A percentile compares a stretch with the other conserved stretches of the same genome.
Evolutionary conservation across 139 green algal genomes (phyloP).

Genomic region (Closterium sp.): DNA sequence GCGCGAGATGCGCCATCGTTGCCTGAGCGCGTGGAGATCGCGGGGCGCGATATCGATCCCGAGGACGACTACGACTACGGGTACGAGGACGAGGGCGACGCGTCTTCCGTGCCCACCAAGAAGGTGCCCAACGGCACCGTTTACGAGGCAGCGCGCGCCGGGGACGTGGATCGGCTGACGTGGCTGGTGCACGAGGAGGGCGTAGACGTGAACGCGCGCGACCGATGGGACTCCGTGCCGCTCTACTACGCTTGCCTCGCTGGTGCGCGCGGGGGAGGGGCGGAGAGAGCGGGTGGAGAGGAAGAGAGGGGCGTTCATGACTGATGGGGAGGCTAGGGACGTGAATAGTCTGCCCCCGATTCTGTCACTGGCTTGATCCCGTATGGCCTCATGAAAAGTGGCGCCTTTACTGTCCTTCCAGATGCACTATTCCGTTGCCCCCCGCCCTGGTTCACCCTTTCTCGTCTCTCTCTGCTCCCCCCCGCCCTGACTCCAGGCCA

Average conservation of each 20-base stretch:
- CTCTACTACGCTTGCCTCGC: conserved; percentile 52
- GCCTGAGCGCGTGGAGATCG: background rate
- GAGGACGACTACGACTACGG: conserved; percentile 46
- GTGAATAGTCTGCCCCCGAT: background rate
- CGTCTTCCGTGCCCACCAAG: conserved; percentile 5
- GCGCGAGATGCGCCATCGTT: background rate
- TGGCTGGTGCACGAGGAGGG: conserved; percentile 35
- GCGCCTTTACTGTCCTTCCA: background rate
- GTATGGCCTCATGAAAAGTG: background rate
- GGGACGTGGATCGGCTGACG: conserved; percentile 43
- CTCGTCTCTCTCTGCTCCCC: background rate
- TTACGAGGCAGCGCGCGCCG: conserved; percentile 46
- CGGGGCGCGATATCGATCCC: conserved; percentile 7
- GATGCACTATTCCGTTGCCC: background rate
- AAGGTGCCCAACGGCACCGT: conserved; percentile 32
- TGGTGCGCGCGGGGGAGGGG: background rate
- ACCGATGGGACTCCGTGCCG: conserved; percentile 49
- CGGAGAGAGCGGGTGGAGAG: background rate
- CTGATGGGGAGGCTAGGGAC: background rate
- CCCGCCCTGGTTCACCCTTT: background rate
- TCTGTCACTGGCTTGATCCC: background rate
- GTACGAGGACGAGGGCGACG: conserved; percentile 24
- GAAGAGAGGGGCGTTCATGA: background rate
- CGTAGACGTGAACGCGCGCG: conserved; percentile 48
- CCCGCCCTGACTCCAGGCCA: conserved; percentile 7